Base-by-base conservation (phyloP, 192 early-diverging fungal species). In the Backusella australiensis region DNA sequence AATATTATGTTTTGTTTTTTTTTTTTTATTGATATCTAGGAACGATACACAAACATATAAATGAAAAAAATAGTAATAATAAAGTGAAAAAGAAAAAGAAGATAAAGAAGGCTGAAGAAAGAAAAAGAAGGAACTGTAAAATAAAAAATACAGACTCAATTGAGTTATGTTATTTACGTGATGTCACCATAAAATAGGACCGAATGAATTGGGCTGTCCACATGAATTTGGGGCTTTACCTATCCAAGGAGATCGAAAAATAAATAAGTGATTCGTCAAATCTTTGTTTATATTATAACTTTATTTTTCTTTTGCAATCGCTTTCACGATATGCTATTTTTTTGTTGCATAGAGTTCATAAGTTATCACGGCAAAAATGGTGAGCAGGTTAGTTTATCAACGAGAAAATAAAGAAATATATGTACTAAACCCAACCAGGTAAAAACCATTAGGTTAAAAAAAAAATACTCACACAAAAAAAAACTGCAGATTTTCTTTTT, bases 401-500 rank as follows among this genome's bases (percentile, higher is more conserved):
- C 46, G 19, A 49, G 5, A 49, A 49, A 49, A 49, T n/a, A 49
- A 39, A 39, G 38, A 39, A 49, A 49, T 49, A 21, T 49, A 49
- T 49, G 46, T 49, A 49, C 46, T 49, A 49, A 49, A 49, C 46
- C 19, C 46, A 49, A 49, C 46, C 46, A 49, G 46, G 46, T 63
- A 29, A 63, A 32, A 63, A 26, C 7, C 26, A 63, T 14, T 12
- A 63, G 23, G 56, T 14, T 63, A 63, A 63, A 63, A 12, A 53
- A 29, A 29, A 63, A 29, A 23, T 2, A 23, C 19, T 11, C 53
- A 56, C 19, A 21, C 23, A 56, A 26, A 56, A 52, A 49, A 56
- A 56, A 56, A 56, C 53, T 56, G 53, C 53, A 56, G 53, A 56
- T 56, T 56, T 56, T 56, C 53, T 23, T 56, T 56, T 56, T 56